Conservation (phyloP, 2,329 filamentous ascomycete species). For the Xylaria arbuscula region DNA sequence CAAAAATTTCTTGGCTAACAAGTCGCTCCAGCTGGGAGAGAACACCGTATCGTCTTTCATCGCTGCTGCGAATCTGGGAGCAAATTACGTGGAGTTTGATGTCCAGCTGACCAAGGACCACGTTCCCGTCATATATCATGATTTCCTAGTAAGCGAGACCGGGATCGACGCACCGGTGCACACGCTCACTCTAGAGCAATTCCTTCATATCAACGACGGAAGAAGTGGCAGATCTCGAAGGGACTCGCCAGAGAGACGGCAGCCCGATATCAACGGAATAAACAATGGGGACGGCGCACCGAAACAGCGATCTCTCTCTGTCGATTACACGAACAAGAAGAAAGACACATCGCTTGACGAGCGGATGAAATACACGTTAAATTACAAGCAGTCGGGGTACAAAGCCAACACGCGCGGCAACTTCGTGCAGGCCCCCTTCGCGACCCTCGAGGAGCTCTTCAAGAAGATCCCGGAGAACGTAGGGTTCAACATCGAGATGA, state of each 20-base stretch:
- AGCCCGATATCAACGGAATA: slow-evolving; percentile 45
- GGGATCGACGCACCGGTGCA: slow-evolving; percentile 97
- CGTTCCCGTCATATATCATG: slow-evolving; percentile 97
- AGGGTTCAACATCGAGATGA: slow-evolving; percentile 99
- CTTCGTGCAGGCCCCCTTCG: slow-evolving; percentile 96
- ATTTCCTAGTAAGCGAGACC: slow-evolving; percentile 97
- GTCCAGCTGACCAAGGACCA: slow-evolving; percentile 99
- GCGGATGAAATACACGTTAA: slow-evolving; percentile 95
- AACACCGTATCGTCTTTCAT: slow-evolving; percentile 98
- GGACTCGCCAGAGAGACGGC: slow-evolving; percentile 44
- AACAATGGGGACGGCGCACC: slow-evolving; percentile 48
- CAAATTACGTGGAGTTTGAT: slow-evolving; percentile 80
- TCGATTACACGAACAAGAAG: slow-evolving; percentile 60
- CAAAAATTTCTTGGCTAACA: slow-evolving; percentile 86
- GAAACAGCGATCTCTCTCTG: slow-evolving; percentile 65
- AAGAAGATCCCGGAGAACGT: slow-evolving; percentile 81
- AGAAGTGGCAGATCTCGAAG: slow-evolving; percentile 56
- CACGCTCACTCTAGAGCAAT: slow-evolving; percentile 93
- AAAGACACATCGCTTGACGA: slow-evolving; percentile 66
- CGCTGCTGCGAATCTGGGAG: slow-evolving; percentile 91
- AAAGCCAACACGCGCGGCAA: slow-evolving; percentile 95
- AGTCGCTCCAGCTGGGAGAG: slow-evolving; percentile 92
- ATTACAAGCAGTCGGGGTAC: slow-evolving; percentile 94
- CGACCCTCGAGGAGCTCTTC: slow-evolving; percentile 94
- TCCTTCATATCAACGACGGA: slow-evolving; percentile 82